Percentiles rank a stretch among this genome's conserved stretches.
Conservation (phyloP, 2,329 filamentous ascomycete genomes). For the Diaporthe longicolla region DNA sequence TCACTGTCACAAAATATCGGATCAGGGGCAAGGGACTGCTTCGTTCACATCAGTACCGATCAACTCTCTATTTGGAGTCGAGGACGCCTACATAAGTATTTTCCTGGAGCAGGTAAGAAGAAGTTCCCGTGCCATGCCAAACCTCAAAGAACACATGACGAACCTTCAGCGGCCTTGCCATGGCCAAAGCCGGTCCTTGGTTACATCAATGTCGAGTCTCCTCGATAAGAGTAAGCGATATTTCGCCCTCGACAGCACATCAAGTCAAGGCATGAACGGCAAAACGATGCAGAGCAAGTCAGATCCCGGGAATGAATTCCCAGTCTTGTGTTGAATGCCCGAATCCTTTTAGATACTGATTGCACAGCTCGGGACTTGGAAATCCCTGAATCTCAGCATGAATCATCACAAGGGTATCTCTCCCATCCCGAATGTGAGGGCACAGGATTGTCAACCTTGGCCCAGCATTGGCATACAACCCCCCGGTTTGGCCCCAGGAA, state of each 20-base stretch:
- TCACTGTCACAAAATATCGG: neutral
- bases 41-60: neutral
- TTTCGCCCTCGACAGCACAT: neutral
- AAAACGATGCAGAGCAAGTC: neutral
- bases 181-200: neutral
- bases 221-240: neutral
- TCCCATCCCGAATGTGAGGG: neutral
- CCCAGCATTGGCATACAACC: neutral
- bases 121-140: neutral
- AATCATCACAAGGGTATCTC: neutral
- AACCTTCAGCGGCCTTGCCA: no score
- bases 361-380: neutral
- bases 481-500: neutral
- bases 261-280: no score
- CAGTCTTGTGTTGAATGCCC: neutral
- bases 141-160: neutral
- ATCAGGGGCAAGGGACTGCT: neutral
- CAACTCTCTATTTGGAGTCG: no score
- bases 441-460: neutral
- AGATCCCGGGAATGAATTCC: no score
- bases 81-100: neutral
- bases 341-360: neutral
- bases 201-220: neutral
- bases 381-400: neutral
- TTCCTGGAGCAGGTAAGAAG: neutral